These are phyloP conservation scores for Euryodendron excelsum DNA, from an alignment of 148 eudicot genomes.

Conservation along the genomic window DNA sequence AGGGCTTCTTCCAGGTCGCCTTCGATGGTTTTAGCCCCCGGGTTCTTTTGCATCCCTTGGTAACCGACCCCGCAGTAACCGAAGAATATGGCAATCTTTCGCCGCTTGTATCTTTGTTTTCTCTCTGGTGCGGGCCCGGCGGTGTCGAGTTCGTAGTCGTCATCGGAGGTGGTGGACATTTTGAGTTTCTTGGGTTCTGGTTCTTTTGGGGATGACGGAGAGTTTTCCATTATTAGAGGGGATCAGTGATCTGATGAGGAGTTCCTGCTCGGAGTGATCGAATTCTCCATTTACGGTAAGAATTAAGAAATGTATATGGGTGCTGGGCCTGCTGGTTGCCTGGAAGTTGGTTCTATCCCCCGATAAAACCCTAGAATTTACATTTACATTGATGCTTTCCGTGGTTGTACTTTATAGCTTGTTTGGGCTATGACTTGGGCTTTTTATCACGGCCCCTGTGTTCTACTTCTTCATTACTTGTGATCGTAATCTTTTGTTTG, in stretches of 20 bases:
- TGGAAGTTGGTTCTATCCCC: not conserved
- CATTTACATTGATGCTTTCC: not conserved
- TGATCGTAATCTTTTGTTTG: no score
- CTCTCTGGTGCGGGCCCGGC: not conserved
- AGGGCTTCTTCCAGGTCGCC: conserved; percentile 93
- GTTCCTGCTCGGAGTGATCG: not conserved
- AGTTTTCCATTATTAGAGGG: conserved; percentile 15
- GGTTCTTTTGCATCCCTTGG: conserved; percentile 95
- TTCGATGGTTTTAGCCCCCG: conserved; percentile 96
- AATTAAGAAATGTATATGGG: no score
- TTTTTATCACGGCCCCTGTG: no score
- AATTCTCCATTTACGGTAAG: not conserved
- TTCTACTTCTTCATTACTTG: no score
- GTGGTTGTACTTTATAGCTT: no score
- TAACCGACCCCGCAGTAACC: conserved; percentile 93
- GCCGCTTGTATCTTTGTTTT: conserved; percentile 60
- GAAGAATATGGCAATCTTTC: conserved; percentile 82
- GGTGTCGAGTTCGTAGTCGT: conserved; percentile 18
- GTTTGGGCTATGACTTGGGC: no score
- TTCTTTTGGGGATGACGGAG: conserved; percentile 21
- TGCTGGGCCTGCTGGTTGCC: not conserved
- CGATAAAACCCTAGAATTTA: conserved; percentile 20
- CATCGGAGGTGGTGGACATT: conserved; percentile 56
- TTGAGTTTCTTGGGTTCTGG: conserved; percentile 58
- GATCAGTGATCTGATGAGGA: not conserved